Evolutionary conservation across 495 filamentous ascomycete genomes (phyloP).

Genomic region (Aspergillus sparsus): DNA sequence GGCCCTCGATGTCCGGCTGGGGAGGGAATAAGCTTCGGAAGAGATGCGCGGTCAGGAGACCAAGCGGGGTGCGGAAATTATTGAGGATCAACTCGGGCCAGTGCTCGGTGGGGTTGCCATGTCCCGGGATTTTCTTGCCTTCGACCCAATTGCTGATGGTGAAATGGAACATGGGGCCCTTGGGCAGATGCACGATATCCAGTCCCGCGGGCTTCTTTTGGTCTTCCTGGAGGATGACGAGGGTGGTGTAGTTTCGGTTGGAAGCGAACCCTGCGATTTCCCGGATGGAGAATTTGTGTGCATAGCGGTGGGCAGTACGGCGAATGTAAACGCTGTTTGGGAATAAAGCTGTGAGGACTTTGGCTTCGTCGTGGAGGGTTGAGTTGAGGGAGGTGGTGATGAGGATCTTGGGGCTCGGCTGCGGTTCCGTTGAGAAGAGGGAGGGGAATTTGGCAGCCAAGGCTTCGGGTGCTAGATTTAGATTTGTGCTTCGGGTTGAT

Average conservation of each 20-base stretch:
- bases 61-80: constrained; percentile 91
- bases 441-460: constrained; percentile 75
- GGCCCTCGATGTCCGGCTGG: constrained; percentile 75
- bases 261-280: constrained; percentile 87
- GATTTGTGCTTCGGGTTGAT: constrained; percentile 68
- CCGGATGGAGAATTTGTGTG: constrained; percentile 82
- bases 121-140: constrained; percentile 78
- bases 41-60: constrained; percentile 82
- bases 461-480: constrained; percentile 69
- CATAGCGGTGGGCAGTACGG: constrained; percentile 74
- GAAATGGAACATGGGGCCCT: constrained; percentile 88
- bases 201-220: constrained; percentile 75
- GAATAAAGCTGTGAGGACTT: constrained; percentile 75
- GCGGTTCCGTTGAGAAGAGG: constrained; percentile 67
- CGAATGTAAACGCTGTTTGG: constrained; percentile 87
- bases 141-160: constrained; percentile 82
- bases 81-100: constrained; percentile 93
- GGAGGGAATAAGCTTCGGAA: constrained; percentile 83
- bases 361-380: constrained; percentile 78
- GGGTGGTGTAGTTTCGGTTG: constrained; percentile 73
- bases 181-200: constrained; percentile 78
- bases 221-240: constrained; percentile 83
- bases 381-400: constrained; percentile 87
- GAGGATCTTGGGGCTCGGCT: constrained; percentile 71
- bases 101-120: constrained; percentile 86